A percentile compares a stretch with the other conserved stretches of the same genome.
These are phyloP conservation scores for Ophiostoma sp. DNA, from an alignment of 2,329 filamentous ascomycete genomes.

Conservation along the genomic window DNA sequence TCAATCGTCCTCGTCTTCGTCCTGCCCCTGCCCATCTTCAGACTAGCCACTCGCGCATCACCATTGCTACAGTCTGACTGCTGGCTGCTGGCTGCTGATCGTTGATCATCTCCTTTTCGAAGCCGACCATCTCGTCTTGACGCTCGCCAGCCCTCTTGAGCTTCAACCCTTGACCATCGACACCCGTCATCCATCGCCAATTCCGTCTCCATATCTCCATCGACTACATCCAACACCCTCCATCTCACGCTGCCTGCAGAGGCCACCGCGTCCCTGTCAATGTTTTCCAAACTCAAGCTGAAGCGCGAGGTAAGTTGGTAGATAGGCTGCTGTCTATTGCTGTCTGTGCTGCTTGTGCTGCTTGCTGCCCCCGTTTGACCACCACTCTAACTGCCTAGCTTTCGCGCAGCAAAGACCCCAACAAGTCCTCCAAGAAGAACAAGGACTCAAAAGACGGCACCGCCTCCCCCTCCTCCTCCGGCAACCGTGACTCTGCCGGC, in stretches of 20 bases:
- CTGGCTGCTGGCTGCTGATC: background rate
- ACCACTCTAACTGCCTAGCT: slow-evolving; percentile 52
- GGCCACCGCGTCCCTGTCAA: slow-evolving; percentile 24
- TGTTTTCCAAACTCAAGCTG: slow-evolving; percentile 31
- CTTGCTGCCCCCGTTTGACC: slow-evolving; percentile 28
- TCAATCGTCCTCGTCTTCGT: background rate
- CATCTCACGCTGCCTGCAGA: slow-evolving; percentile 10
- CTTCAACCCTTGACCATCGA: background rate
- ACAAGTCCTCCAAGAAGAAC: slow-evolving; percentile 76
- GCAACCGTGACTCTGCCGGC: slow-evolving; percentile 45
- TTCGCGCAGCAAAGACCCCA: slow-evolving; percentile 79
- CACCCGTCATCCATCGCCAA: background rate
- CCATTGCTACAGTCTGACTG: background rate
- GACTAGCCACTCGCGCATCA: background rate
- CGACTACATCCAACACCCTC: too few species aligned
- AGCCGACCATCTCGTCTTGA: background rate
- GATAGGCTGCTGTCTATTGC: slow-evolving; percentile 14
- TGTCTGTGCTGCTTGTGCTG: background rate
- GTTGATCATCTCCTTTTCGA: background rate
- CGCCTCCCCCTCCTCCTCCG: slow-evolving; percentile 66
- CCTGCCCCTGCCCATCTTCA: background rate
- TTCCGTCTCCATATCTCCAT: background rate
- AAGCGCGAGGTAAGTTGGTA: slow-evolving; percentile 29
- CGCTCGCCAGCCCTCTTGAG: background rate
- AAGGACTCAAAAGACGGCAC: slow-evolving; percentile 70